Evolutionary conservation across 2,329 filamentous ascomycete species (phyloP), one percentile per base, ranked within the genome.

Genomic region (Alternaria triticina): DNA sequence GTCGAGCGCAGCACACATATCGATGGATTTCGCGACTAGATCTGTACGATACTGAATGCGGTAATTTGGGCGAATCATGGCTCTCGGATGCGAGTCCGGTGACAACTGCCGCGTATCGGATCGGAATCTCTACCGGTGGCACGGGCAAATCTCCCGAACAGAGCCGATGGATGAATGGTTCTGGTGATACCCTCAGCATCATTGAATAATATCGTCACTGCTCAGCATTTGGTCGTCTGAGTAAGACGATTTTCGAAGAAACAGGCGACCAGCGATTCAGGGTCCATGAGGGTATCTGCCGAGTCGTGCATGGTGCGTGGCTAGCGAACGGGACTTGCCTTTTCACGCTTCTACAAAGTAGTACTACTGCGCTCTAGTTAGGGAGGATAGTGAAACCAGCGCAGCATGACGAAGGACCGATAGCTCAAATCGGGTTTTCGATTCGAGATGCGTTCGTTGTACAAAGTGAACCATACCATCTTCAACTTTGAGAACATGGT

Each of bases 21-120:
- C 30, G 28, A 25, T 23, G 49, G 49, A 28, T 52, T 52, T 52
- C 20, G 28, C 20, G 22, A 40, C 20, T 52, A 33, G 49, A 36
- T 33, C 28, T 25, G 20, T 45, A 15, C 45, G 46, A 45, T 47
- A 27, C 59, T 27, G 36, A 33, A 59, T 47, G 50, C 23, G 30
- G 55, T 25, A 62, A 59, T 62, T 25, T n/a, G 55, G 20, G 59
- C 59, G 59, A 59, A 43, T 59, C 36, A 52, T 54, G 30, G 49
- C 9, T 33, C 47, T 20, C 49, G 59, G 59, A 17, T 47, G 30
- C 47, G 12, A n/a, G 20, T 20, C 46, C 47, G 40, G 10, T 15
- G 28, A 28, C 46, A 62, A 47, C 36, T 59, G 43, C 55, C 59
- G 59, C 27, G 22, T 15, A 43, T 44, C 47, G 43, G 47, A 54